A percentile compares a stretch with the other conserved stretches of the same genome.
These are phyloP conservation scores for Chlorella sp. DNA, from an alignment of 139 green algal genomes.

Conservation along the genomic window DNA sequence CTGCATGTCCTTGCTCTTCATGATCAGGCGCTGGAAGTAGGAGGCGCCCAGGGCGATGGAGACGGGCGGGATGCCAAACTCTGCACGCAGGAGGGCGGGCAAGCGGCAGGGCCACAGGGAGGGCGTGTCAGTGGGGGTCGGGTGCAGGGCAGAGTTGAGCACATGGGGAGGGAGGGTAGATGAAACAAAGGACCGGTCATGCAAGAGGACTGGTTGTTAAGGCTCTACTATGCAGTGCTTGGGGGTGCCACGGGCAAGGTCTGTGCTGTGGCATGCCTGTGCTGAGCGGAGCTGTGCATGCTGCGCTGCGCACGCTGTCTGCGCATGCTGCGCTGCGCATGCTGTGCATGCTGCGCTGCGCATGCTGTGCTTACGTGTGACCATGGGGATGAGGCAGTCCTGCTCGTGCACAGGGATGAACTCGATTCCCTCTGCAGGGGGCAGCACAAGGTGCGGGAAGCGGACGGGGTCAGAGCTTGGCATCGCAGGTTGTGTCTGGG, in stretches of 20 bases:
- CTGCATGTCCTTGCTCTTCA: constrained; percentile 3
- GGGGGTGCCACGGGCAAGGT: too few species aligned
- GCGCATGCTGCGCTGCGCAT: not conserved
- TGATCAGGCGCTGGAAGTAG: constrained; percentile 44
- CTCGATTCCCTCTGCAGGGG: not conserved
- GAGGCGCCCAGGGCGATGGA: constrained; percentile 34
- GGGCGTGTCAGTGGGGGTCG: not conserved
- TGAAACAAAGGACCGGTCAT: not conserved
- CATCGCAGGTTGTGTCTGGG: not conserved
- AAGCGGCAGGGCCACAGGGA: not conserved
- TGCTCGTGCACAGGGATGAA: constrained; percentile 4
- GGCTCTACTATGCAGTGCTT: not conserved
- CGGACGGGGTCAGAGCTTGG: not conserved
- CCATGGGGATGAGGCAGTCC: not conserved
- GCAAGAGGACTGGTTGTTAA: too few species aligned
- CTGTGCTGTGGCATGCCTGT: too few species aligned
- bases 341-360: not conserved
- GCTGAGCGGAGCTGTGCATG: not conserved
- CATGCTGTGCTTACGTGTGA: not conserved
- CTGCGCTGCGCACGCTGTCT: not conserved
- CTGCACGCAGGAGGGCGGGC: not conserved
- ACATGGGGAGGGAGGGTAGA: not conserved
- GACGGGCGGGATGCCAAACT: constrained; percentile 15
- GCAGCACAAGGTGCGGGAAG: not conserved
- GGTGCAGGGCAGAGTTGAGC: not conserved